phyloP scores from a whole-genome alignment of 345 rosid genomes.

The Hirschfeldia incana region DNA sequence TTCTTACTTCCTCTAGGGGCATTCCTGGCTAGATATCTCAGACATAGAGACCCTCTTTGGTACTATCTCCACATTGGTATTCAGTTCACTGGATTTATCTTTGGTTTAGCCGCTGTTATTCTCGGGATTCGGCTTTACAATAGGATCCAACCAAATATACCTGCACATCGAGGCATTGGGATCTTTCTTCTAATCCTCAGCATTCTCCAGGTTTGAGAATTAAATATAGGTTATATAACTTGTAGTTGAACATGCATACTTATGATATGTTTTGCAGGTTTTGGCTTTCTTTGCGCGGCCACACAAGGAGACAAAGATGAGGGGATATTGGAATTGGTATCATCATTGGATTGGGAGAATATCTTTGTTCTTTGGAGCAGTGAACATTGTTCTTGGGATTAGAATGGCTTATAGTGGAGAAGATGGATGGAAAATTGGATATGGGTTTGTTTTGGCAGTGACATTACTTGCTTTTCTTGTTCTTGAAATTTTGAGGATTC shows the following conservation, averaged over 20 bases:
- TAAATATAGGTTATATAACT: neutral
- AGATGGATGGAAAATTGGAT: constrained; percentile 70
- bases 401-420: constrained; percentile 57
- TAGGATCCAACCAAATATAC: constrained; percentile 49
- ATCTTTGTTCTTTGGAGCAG: constrained; percentile 73
- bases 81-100: constrained; percentile 69
- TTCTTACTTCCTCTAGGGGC: constrained; percentile 76
- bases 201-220: constrained; percentile 71
- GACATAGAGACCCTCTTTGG: constrained; percentile 88
- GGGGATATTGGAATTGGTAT: constrained; percentile 86
- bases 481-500: constrained; percentile 57
- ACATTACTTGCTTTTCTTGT: constrained; percentile 55
- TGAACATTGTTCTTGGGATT: constrained; percentile 72
- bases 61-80: constrained; percentile 67
- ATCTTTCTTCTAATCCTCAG: constrained; percentile 64
- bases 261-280: constrained; percentile 45
- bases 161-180: constrained; percentile 84
- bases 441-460: constrained; percentile 61
- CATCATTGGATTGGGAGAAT: constrained; percentile 83
- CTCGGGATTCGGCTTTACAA: constrained; percentile 68
- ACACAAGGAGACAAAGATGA: constrained; percentile 62
- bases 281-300: constrained; percentile 84
- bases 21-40: constrained; percentile 73
- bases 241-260: neutral
- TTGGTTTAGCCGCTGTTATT: constrained; percentile 61